Conservation (phyloP, 345 rosid genomes). For the Arabidopsis thaliana region DNA sequence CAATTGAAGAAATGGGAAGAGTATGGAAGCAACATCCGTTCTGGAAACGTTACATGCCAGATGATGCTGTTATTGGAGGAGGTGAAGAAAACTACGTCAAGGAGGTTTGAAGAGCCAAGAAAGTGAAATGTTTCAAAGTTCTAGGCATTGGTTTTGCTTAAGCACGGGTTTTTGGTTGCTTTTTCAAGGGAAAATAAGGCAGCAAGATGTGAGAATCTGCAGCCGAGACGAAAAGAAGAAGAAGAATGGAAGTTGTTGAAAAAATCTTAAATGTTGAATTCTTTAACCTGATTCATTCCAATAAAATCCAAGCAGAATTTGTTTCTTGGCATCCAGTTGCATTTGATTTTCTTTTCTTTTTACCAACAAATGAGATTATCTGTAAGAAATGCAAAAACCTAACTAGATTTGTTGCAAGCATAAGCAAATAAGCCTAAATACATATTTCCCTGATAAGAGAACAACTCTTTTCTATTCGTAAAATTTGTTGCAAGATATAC, state of each 20-base stretch:
- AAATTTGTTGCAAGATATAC: constrained; percentile 30
- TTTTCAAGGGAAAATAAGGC: constrained; percentile 40
- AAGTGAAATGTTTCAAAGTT: background rate
- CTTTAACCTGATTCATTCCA: constrained; percentile 40
- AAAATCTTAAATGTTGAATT: constrained; percentile 28
- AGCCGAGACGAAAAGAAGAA: constrained; percentile 9
- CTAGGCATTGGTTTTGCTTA: constrained; percentile 29
- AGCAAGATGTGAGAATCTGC: constrained; percentile 30
- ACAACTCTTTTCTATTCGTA: constrained; percentile 24
- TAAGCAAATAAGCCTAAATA: constrained; percentile 5
- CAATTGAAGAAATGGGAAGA: constrained; percentile 52
- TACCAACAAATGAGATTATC: constrained; percentile 8
- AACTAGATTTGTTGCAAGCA: constrained; percentile 1
- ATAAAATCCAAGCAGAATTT: constrained; percentile 36
- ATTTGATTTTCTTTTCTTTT: background rate
- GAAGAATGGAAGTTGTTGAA: constrained; percentile 33
- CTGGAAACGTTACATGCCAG: constrained; percentile 46
- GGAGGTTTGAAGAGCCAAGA: constrained; percentile 31
- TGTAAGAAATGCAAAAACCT: constrained; percentile 1
- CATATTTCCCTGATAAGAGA: background rate
- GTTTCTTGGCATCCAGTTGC: background rate
- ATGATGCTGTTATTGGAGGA: constrained; percentile 44
- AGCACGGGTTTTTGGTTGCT: constrained; percentile 12
- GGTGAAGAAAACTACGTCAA: constrained; percentile 38
- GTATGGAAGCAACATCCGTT: constrained; percentile 52